Percentiles rank a stretch among this genome's conserved stretches.
Evolutionary conservation across 2,329 filamentous ascomycete genomes (phyloP).

Genomic region (Ophiognomonia clavigignenti-juglandacearum): DNA sequence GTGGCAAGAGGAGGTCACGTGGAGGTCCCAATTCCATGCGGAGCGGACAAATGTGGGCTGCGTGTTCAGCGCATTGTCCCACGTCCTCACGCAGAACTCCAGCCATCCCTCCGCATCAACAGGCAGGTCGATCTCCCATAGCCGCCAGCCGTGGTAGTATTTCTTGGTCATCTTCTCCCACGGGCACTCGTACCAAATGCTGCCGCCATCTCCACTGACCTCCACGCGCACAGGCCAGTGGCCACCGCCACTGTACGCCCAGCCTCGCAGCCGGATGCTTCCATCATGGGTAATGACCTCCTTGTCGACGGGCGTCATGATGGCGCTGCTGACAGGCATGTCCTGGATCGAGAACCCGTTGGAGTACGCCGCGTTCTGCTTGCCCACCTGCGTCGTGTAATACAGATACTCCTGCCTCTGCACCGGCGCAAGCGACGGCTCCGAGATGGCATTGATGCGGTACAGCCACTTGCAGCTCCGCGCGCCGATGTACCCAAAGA

Average conservation of each 20-base stretch:
- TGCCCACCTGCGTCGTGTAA: conserved; percentile 63
- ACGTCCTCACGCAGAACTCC: conserved; percentile 53
- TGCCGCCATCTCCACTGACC: conserved; percentile 58
- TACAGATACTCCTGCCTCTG: conserved; percentile 65
- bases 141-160: conserved; percentile 58
- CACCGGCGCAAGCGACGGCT: conserved; percentile 54
- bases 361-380: conserved; percentile 56
- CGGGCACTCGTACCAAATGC: conserved; percentile 60
- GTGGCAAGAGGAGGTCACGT: conserved; percentile 60
- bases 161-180: conserved; percentile 56
- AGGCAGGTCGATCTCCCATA: conserved; percentile 59
- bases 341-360: conserved; percentile 66
- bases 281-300: conserved; percentile 58
- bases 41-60: conserved; percentile 51
- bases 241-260: conserved; percentile 55
- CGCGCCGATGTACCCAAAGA: conserved; percentile 64
- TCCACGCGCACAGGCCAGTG: conserved; percentile 60
- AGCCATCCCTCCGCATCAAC: conserved; percentile 58
- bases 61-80: conserved; percentile 59
- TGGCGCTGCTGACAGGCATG: conserved; percentile 64
- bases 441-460: conserved; percentile 54
- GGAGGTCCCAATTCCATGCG: conserved; percentile 61
- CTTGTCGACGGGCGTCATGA: conserved; percentile 59
- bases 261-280: conserved; percentile 50
- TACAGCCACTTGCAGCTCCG: conserved; percentile 61